These are phyloP conservation scores for Tricholoma terreum DNA, from an alignment of 768 basidiomycete genomes.

Conservation along the genomic window DNA sequence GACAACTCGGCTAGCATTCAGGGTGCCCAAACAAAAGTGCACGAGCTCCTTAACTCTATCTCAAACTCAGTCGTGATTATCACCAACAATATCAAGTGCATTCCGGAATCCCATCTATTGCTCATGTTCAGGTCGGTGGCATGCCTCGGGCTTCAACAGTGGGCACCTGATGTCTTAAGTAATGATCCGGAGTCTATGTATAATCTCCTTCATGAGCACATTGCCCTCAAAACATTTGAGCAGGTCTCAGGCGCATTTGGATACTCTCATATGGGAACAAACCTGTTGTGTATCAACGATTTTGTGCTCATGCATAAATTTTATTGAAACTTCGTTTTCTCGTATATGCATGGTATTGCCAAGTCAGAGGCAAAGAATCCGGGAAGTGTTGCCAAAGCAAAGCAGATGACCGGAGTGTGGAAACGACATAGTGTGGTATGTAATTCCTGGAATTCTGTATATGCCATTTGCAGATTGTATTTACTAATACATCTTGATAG, in stretches of 20 bases:
- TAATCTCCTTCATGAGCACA: too few species aligned
- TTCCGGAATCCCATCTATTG: not conserved
- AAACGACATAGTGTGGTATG: not conserved
- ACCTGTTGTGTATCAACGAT: too few species aligned
- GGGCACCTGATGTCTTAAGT: too few species aligned
- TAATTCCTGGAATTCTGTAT: not conserved
- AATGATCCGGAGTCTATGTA: too few species aligned
- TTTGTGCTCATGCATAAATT: conserved; percentile 1
- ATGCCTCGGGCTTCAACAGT: too few species aligned
- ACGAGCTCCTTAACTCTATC: not conserved
- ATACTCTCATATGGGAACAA: not conserved
- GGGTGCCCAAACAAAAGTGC: not conserved
- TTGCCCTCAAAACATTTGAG: too few species aligned
- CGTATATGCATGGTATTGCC: conserved; percentile 10
- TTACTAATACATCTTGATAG: not conserved
- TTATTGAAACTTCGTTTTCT: conserved; percentile 16
- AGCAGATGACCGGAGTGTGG: too few species aligned
- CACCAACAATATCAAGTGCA: conserved; percentile 2
- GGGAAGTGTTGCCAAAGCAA: too few species aligned
- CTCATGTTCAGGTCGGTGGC: conserved; percentile 9
- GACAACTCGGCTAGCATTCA: not conserved
- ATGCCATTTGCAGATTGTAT: too few species aligned
- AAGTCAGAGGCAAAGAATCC: conserved; percentile 10
- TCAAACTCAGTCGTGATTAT: not conserved
- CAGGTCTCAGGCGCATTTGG: too few species aligned